phyloP scores from a whole-genome alignment of 202 grass and related monocot genomes.

The Cymbopogon flexuosus region DNA sequence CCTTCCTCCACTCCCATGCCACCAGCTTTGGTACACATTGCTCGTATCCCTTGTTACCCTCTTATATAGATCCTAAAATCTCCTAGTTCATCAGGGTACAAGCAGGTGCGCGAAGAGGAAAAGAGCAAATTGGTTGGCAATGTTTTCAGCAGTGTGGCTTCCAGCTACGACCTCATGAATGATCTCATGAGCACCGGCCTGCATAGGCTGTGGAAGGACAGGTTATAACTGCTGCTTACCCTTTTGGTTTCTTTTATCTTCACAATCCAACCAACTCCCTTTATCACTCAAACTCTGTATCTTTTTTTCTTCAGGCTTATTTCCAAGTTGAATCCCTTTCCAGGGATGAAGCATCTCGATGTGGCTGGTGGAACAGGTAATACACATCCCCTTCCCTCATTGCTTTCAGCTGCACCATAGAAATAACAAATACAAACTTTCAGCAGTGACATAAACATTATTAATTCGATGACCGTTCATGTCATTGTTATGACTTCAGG shows the following conservation, averaged over 20 bases:
- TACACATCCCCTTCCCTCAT: background rate
- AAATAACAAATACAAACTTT: background rate
- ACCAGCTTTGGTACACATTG: slow-evolving; percentile 61
- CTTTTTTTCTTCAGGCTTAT: slow-evolving; percentile 48
- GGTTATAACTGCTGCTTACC: slow-evolving; percentile 30
- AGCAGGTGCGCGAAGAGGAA: slow-evolving; percentile 78
- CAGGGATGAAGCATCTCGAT: slow-evolving; percentile 95
- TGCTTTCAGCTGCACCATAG: slow-evolving; percentile 3
- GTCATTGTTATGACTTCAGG: too few species aligned
- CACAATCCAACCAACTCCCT: background rate
- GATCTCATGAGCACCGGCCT: slow-evolving; percentile 82
- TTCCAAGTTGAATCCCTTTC: slow-evolving; percentile 75
- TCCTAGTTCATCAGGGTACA: slow-evolving; percentile 49
- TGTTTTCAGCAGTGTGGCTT: slow-evolving; percentile 90
- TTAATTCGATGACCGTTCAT: too few species aligned
- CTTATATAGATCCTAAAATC: background rate
- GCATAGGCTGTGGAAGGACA: slow-evolving; percentile 90
- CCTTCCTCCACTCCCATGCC: slow-evolving; percentile 78
- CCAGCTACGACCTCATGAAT: slow-evolving; percentile 94
- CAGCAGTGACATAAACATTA: background rate
- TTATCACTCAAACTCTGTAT: background rate
- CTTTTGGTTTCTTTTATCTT: background rate
- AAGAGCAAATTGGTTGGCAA: slow-evolving; percentile 90
- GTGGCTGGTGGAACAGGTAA: slow-evolving; percentile 93
- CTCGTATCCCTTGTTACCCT: background rate